These are phyloP conservation scores for Vaccinium darrowii DNA, from an alignment of 148 eudicot species.

Conservation along the genomic window DNA sequence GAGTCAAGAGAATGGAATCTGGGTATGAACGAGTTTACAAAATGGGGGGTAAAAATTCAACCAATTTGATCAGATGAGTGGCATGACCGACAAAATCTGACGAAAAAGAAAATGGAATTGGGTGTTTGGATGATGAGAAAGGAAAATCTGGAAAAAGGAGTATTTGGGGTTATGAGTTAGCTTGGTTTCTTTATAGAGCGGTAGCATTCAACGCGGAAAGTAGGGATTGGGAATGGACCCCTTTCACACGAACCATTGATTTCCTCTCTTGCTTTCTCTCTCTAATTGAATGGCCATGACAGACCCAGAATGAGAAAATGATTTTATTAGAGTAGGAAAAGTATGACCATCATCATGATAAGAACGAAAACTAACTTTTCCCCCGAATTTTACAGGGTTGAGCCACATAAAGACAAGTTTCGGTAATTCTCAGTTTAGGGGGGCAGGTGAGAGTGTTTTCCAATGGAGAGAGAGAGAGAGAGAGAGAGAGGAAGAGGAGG, in stretches of 20 bases:
- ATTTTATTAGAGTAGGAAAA: background rate
- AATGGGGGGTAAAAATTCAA: background rate
- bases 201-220: background rate
- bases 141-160: too few species aligned
- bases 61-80: background rate
- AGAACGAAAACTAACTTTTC: constrained; percentile 5
- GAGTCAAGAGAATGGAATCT: background rate
- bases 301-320: background rate
- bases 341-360: background rate
- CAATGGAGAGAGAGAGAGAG: background rate
- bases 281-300: background rate
- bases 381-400: background rate
- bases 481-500: background rate
- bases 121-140: background rate
- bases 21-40: background rate
- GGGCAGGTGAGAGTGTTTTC: background rate
- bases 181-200: background rate
- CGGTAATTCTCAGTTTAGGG: background rate
- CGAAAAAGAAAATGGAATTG: background rate
- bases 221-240: background rate
- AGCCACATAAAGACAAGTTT: background rate
- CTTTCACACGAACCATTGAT: background rate
- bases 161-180: too few species aligned
- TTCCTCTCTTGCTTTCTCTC: background rate
- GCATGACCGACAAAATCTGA: background rate